phyloP scores from a whole-genome alignment of 768 basidiomycete genomes.

The Boletales sp. region DNA sequence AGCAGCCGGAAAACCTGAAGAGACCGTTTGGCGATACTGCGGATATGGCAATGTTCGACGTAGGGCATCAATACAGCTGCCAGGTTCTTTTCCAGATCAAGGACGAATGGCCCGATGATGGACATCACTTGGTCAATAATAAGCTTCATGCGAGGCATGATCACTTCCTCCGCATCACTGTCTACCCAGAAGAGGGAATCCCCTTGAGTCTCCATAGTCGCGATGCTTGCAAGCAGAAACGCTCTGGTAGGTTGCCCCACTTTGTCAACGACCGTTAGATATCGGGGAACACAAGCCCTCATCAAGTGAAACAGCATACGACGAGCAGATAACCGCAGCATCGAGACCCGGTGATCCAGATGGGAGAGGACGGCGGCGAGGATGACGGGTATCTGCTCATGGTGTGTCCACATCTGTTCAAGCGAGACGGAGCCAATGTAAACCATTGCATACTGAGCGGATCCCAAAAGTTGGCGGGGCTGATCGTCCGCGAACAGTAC shows the following conservation, averaged over 20 bases:
- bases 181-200: constrained; percentile 67
- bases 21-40: constrained; percentile 82
- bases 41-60: constrained; percentile 85
- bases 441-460: constrained; percentile 86
- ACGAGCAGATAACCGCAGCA: constrained; percentile 67
- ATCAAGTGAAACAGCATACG: constrained; percentile 83
- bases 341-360: constrained; percentile 70
- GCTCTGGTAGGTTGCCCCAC: constrained; percentile 43
- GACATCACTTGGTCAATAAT: constrained; percentile 64
- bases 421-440: constrained; percentile 77
- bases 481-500: constrained; percentile 66
- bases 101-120: constrained; percentile 66
- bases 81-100: constrained; percentile 70
- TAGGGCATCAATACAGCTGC: constrained; percentile 77
- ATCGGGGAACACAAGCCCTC: constrained; percentile 77
- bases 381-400: constrained; percentile 64
- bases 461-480: constrained; percentile 66
- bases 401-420: constrained; percentile 73
- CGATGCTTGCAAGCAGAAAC: constrained; percentile 48
- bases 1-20: constrained; percentile 87
- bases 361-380: constrained; percentile 81
- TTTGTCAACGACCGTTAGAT: constrained; percentile 67
- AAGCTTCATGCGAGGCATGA: constrained; percentile 63
- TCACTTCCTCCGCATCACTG: constrained; percentile 53
- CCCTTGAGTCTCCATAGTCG: constrained; percentile 56